These are phyloP conservation scores for Naganishia kalamii DNA, from an alignment of 768 basidiomycete genomes.

Conservation along the genomic window DNA sequence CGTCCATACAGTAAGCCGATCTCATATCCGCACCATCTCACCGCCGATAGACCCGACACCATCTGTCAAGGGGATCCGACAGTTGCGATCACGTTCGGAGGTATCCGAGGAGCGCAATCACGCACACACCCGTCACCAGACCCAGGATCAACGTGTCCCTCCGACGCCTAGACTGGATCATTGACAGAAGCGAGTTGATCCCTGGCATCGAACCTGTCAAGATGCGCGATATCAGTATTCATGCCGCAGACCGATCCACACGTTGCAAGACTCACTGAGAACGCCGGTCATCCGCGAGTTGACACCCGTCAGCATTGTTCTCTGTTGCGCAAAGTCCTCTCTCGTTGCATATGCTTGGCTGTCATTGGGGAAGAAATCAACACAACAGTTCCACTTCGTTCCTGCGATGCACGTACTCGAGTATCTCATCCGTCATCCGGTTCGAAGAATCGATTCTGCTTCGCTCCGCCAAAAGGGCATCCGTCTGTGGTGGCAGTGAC, in stretches of 20 bases:
- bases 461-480: constrained; percentile 79
- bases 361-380: constrained; percentile 9
- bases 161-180: constrained; percentile 87
- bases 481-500: constrained; percentile 64
- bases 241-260: background rate
- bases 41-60: background rate
- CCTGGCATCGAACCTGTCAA: constrained; percentile 78
- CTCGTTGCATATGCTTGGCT: constrained; percentile 98
- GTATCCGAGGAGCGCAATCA: constrained; percentile 59
- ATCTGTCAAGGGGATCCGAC: background rate
- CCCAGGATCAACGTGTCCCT: constrained; percentile 87
- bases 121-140: constrained; percentile 75
- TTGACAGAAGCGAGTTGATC: constrained; percentile 76
- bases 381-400: background rate
- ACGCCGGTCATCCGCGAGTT: constrained; percentile 78
- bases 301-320: constrained; percentile 66
- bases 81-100: constrained; percentile 23
- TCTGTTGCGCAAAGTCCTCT: constrained; percentile 79
- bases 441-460: constrained; percentile 86
- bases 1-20: background rate
- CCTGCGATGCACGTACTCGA: constrained; percentile 59
- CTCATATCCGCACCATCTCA: background rate
- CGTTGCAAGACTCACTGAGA: constrained; percentile 57
- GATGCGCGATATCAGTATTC: background rate
- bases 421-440: constrained; percentile 83